Percentiles rank a stretch among this genome's conserved stretches.
phyloP scores from a whole-genome alignment of 495 filamentous ascomycete species.

The Diplogelasinospora grovesii region DNA sequence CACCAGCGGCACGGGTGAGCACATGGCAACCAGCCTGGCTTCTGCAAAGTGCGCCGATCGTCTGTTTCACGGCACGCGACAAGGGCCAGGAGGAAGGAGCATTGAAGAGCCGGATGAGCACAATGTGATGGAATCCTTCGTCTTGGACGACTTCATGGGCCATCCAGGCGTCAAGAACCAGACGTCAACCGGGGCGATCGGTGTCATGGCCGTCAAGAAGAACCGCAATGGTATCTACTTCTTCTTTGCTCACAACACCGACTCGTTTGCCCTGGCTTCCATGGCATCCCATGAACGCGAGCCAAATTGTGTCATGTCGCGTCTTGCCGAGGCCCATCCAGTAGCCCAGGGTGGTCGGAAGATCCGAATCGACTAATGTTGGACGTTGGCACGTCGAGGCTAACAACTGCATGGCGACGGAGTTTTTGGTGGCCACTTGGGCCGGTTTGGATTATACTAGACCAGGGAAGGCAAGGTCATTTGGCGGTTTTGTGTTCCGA shows the following conservation, averaged over 20 bases:
- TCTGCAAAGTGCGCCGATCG: conserved; percentile 71
- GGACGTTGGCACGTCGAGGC: too few species aligned
- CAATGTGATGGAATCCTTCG: conserved; percentile 61
- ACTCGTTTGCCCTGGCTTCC: conserved; percentile 83
- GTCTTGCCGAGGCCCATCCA: conserved; percentile 35
- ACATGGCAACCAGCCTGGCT: conserved; percentile 88
- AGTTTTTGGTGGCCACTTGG: too few species aligned
- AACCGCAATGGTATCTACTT: conserved; percentile 61
- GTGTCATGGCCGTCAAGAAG: conserved; percentile 78
- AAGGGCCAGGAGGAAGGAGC: conserved; percentile 49
- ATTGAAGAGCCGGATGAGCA: conserved; percentile 63
- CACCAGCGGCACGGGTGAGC: conserved; percentile 91
- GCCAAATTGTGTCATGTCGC: conserved; percentile 79
- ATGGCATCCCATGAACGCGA: conserved; percentile 69
- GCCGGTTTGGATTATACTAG: too few species aligned
- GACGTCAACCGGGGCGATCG: conserved; percentile 68
- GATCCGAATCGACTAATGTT: conserved; percentile 27
- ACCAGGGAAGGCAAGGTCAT: too few species aligned
- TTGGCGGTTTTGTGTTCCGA: too few species aligned
- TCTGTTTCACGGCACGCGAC: conserved; percentile 60
- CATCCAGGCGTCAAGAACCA: conserved; percentile 72
- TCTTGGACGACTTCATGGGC: conserved; percentile 72
- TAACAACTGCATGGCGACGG: too few species aligned
- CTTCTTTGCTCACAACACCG: conserved; percentile 89
- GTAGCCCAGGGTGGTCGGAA: conserved; percentile 46